phyloP scores from a whole-genome alignment of 371 early-diverging fungal species.

The Mucor indicus region DNA sequence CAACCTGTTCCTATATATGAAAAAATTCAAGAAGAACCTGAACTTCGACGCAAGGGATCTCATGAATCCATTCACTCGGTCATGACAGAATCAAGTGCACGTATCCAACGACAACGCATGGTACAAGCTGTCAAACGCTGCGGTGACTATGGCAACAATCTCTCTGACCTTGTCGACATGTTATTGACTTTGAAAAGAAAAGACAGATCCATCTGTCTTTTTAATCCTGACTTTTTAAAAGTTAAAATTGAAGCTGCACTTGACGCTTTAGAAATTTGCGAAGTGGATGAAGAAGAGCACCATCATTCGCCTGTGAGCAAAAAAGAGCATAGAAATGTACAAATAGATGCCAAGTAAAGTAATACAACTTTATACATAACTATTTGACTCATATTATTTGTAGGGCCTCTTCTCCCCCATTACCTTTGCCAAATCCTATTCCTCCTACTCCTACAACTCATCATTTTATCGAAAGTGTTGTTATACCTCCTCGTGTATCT shows the following conservation, averaged over 20 bases:
- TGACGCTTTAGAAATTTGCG: constrained; percentile 36
- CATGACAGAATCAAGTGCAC: constrained; percentile 37
- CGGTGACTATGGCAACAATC: constrained; percentile 11
- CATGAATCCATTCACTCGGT: constrained; percentile 33
- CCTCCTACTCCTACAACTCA: too few species aligned
- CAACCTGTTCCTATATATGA: constrained; percentile 26
- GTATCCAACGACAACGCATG: constrained; percentile 33
- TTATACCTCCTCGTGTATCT: constrained; percentile 22
- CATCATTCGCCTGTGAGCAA: too few species aligned
- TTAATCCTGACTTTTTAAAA: constrained; percentile 41
- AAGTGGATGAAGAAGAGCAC: constrained; percentile 28
- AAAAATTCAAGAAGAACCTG: too few species aligned
- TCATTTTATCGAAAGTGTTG: constrained; percentile 7
- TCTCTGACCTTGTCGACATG: constrained; percentile 38
- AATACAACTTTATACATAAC: too few species aligned
- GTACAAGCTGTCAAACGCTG: constrained; percentile 31
- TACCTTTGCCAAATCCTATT: too few species aligned
- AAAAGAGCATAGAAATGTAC: too few species aligned
- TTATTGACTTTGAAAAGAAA: constrained; percentile 39
- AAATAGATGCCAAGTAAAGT: too few species aligned
- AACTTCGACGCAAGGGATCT: constrained; percentile 26
- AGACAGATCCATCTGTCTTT: constrained; percentile 42
- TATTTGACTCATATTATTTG: too few species aligned
- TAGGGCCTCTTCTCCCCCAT: too few species aligned
- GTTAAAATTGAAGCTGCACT: constrained; percentile 35